Evolutionary conservation across 2,329 filamentous ascomycete genomes (phyloP).

Genomic region (Arthroderma sp.): DNA sequence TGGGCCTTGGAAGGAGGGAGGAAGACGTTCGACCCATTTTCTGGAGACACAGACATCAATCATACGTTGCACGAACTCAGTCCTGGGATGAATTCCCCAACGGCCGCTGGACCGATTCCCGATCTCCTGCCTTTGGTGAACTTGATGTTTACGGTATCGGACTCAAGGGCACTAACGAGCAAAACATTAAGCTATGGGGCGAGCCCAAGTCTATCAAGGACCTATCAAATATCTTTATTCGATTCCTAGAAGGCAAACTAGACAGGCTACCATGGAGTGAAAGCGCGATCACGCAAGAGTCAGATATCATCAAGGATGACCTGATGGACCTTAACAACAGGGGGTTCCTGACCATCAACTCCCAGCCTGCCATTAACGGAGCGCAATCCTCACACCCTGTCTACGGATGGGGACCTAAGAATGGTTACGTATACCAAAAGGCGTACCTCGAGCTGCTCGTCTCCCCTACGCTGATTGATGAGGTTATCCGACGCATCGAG

Average conservation of each 20-base stretch:
- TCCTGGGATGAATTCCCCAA: slow-evolving; percentile 99
- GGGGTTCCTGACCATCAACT: slow-evolving; percentile 91
- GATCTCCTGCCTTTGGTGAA: slow-evolving; percentile 92
- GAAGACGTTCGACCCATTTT: slow-evolving; percentile 98
- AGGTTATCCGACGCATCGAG: slow-evolving; percentile 67
- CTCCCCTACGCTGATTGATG: slow-evolving; percentile 62
- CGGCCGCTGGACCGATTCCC: slow-evolving; percentile 93
- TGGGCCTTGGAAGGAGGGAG: slow-evolving; percentile 73
- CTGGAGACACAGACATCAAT: slow-evolving; percentile 95
- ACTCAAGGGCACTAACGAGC: slow-evolving; percentile 85
- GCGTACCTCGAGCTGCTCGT: slow-evolving; percentile 89
- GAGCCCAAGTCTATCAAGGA: slow-evolving; percentile 69
- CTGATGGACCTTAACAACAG: slow-evolving; percentile 73
- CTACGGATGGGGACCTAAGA: slow-evolving; percentile 86
- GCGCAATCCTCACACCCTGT: slow-evolving; percentile 75
- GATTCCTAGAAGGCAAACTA: slow-evolving; percentile 69
- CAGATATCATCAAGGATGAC: slow-evolving; percentile 62
- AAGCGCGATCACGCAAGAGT: slow-evolving; percentile 69
- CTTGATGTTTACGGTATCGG: slow-evolving; percentile 90
- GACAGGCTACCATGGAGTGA: slow-evolving; percentile 90
- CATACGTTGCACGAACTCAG: slow-evolving; percentile 87
- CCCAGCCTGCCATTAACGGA: slow-evolving; percentile 86
- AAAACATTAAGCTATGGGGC: slow-evolving; percentile 92
- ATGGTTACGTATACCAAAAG: slow-evolving; percentile 97
- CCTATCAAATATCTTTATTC: slow-evolving; percentile 69